These are phyloP conservation scores for Neotropicomus parvogracilis DNA, from an alignment of 1,284 basidiomycete genomes.

Conservation along the genomic window DNA sequence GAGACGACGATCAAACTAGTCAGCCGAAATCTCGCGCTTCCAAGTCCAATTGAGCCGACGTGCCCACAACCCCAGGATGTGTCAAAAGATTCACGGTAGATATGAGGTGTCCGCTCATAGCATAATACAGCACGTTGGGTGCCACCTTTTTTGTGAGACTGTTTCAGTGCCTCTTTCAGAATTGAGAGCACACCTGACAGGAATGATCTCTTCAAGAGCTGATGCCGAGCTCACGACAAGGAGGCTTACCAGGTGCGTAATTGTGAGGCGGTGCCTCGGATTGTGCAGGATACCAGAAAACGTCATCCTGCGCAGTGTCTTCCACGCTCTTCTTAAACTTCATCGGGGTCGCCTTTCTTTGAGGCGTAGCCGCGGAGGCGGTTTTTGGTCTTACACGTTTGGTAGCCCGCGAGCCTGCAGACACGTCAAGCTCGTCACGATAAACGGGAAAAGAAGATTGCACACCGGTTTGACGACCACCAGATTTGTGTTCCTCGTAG, in stretches of 20 bases:
- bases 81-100: conserved; percentile 57
- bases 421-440: not conserved
- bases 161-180: conserved; percentile 53
- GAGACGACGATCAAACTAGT: not conserved
- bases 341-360: conserved; percentile 4
- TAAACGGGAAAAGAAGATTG: not conserved
- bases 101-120: conserved; percentile 57
- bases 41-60: conserved; percentile 18
- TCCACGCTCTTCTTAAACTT: conserved; percentile 14
- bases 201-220: conserved; percentile 4
- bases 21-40: conserved; percentile 1
- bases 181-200: conserved; percentile 63
- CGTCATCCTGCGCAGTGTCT: conserved; percentile 35
- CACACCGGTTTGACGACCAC: not conserved
- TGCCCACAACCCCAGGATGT: conserved; percentile 73
- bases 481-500: conserved; percentile 42
- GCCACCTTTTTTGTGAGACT: conserved; percentile 47
- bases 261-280: conserved; percentile 55
- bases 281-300: conserved; percentile 61
- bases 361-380: not conserved
- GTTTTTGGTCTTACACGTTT: conserved; percentile 8
- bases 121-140: conserved; percentile 67
- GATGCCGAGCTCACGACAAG: not conserved
- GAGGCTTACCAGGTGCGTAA: conserved; percentile 61
- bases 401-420: conserved; percentile 10